These are phyloP conservation scores for Cutaneotrichosporon mucoides DNA, from an alignment of 1,284 basidiomycete species.

Conservation along the genomic window DNA sequence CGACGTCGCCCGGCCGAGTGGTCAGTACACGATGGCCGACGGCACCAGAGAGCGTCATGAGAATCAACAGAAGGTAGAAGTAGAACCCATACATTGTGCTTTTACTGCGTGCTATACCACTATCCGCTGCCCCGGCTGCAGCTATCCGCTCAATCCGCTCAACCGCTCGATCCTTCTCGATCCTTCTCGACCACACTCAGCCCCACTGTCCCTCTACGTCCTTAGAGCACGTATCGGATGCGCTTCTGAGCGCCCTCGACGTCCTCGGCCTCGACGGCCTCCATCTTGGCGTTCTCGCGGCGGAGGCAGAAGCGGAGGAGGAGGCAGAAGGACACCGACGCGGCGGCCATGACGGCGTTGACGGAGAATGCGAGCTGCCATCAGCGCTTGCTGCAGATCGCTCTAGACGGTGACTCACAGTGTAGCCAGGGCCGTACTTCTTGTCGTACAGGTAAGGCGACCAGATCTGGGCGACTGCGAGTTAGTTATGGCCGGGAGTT, in stretches of 20 bases:
- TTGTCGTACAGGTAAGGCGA: constrained; percentile 36
- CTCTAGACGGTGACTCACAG: constrained; percentile 1
- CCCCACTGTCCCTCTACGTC: neutral
- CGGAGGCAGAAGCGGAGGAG: constrained; percentile 29
- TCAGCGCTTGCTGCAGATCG: too few relatives aligned
- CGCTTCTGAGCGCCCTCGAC: neutral
- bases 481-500: too few relatives aligned
- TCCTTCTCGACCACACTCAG: too few relatives aligned
- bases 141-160: too few relatives aligned
- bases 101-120: too few relatives aligned
- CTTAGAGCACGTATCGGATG: constrained; percentile 1
- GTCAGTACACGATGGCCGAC: too few relatives aligned
- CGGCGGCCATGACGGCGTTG: constrained; percentile 28
- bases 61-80: too few relatives aligned
- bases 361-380: constrained; percentile 22
- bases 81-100: too few relatives aligned
- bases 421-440: constrained; percentile 26
- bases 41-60: too few relatives aligned
- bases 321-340: constrained; percentile 20
- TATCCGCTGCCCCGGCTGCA: too few relatives aligned
- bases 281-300: constrained; percentile 6
- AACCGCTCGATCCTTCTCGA: too few relatives aligned
- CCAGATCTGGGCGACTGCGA: constrained; percentile 32
- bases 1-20: too few relatives aligned
- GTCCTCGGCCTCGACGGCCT: constrained; percentile 1